Percentiles rank a stretch among this genome's conserved stretches.
These are phyloP conservation scores for Berberis vulgaris DNA, from an alignment of 164 flowering plant species.

Conservation along the genomic window DNA sequence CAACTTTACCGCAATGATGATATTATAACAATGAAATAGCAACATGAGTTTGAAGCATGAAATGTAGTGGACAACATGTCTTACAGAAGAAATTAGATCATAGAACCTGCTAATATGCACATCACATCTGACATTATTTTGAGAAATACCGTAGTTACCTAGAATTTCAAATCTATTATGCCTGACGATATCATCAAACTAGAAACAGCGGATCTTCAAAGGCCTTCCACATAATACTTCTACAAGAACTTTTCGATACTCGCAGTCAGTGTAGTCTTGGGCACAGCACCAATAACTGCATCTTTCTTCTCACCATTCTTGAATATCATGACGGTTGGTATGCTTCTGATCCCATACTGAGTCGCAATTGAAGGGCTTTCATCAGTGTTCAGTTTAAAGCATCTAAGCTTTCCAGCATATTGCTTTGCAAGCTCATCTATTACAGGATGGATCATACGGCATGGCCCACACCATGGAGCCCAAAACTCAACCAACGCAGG, in stretches of 20 bases:
- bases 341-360: conserved; percentile 69
- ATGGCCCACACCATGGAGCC: conserved; percentile 99
- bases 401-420: conserved; percentile 66
- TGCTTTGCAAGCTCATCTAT: conserved; percentile 55
- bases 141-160: no score
- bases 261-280: conserved; percentile 54
- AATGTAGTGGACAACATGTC: no score
- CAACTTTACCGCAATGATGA: no score
- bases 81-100: no score
- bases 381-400: conserved; percentile 74
- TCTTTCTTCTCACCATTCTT: conserved; percentile 86
- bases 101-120: no score
- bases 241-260: conserved; percentile 66
- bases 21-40: no score
- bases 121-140: no score
- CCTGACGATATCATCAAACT: background rate
- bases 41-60: no score
- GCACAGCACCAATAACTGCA: conserved; percentile 79
- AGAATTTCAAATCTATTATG: no score
- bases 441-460: conserved; percentile 74
- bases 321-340: conserved; percentile 80
- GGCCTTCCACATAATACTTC: background rate
- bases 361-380: conserved; percentile 57
- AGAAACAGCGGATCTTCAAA: background rate
- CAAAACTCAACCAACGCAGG: conserved; percentile 85